Evolutionary conservation across 192 early-diverging fungal genomes (phyloP).

Genomic region (Phlyctochytrium arcticum): DNA sequence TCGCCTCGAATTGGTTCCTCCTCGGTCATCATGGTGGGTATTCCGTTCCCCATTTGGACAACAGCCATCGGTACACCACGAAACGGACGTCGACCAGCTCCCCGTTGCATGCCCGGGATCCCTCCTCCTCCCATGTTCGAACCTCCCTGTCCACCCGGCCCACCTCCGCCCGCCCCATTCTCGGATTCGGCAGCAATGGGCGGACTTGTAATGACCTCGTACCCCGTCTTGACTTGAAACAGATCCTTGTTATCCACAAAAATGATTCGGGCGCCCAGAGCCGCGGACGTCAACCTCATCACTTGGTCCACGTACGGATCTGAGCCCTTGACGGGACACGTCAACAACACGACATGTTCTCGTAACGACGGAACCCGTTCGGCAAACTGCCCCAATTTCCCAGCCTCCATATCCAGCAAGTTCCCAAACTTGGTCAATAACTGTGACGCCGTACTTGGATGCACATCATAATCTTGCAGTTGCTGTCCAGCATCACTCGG

Average conservation of each 20-base stretch:
- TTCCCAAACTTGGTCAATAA: background rate
- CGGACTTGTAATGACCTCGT: background rate
- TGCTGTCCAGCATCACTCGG: background rate
- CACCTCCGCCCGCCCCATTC: background rate
- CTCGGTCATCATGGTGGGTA: no score
- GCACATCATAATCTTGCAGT: background rate
- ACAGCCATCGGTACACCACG: no score
- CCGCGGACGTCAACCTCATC: background rate
- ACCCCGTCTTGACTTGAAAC: background rate
- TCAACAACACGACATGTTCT: background rate
- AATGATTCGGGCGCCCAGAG: background rate
- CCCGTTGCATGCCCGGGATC: background rate
- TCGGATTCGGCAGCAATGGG: background rate
- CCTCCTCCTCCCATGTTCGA: background rate
- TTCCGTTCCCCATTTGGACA: no score
- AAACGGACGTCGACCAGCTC: no score
- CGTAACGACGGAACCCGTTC: background rate
- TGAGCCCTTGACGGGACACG: constrained; percentile 9
- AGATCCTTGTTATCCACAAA: background rate
- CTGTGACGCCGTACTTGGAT: background rate
- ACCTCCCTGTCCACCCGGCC: background rate
- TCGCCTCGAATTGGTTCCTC: background rate
- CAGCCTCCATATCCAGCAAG: background rate
- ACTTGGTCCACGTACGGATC: background rate
- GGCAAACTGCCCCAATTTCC: background rate